A percentile compares a stretch with the other conserved stretches of the same genome.
These are phyloP conservation scores for Scenedesmus sp. DNA, from an alignment of 163 green algal genomes.

Conservation along the genomic window DNA sequence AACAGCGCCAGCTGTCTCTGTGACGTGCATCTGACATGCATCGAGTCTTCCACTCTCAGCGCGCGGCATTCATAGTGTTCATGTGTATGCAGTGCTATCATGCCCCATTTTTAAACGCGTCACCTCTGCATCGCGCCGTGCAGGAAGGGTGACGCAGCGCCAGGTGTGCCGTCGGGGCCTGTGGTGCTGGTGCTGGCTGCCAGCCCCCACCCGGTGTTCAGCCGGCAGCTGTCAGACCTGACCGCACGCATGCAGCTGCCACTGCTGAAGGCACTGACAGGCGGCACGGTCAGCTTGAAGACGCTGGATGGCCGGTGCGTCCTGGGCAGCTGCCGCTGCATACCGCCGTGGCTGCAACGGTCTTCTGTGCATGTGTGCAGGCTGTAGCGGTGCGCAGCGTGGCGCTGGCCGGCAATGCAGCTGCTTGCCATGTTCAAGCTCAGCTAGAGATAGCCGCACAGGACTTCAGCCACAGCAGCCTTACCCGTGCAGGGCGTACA, in stretches of 20 bases:
- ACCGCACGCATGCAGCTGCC: conserved; percentile 76
- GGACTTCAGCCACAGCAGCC: too few relatives aligned
- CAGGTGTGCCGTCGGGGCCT: conserved; percentile 67
- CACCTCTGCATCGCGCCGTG: neutral
- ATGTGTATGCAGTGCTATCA: neutral
- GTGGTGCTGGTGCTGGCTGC: conserved; percentile 80
- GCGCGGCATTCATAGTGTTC: too few relatives aligned
- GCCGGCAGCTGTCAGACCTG: conserved; percentile 69
- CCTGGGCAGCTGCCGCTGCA: neutral
- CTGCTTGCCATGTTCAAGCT: too few relatives aligned
- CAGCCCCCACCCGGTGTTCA: conserved; percentile 74
- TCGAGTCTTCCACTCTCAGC: too few relatives aligned
- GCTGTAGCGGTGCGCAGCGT: too few relatives aligned
- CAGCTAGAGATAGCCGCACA: too few relatives aligned
- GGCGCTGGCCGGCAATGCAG: too few relatives aligned
- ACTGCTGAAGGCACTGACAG: conserved; percentile 79
- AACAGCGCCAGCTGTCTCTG: too few relatives aligned
- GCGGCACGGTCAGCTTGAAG: conserved; percentile 69
- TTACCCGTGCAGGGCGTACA: too few relatives aligned
- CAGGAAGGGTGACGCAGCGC: conserved; percentile 80
- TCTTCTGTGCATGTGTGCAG: neutral
- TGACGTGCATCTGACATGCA: too few relatives aligned
- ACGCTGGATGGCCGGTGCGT: conserved; percentile 72
- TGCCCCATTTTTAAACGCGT: neutral
- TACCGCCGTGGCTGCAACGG: neutral